Evolutionary conservation across 2,329 filamentous ascomycete species (phyloP).

Genomic region (Xylaria sp.): DNA sequence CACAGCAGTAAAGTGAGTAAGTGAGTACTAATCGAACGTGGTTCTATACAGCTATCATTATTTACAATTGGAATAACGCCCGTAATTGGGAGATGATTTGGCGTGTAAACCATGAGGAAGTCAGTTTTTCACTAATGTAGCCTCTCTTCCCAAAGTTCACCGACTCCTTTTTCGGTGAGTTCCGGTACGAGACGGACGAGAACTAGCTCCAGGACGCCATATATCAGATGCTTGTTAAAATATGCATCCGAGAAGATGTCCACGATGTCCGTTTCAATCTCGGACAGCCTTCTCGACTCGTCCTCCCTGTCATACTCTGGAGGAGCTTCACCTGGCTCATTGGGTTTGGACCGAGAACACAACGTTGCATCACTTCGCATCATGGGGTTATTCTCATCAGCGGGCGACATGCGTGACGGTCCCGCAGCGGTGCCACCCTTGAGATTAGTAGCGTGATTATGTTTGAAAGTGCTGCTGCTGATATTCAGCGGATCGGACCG

Average conservation of each 20-base stretch:
- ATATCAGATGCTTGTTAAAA: constrained; percentile 92
- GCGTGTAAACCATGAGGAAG: constrained; percentile 19
- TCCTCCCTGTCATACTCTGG: constrained; percentile 44
- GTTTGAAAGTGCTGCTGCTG: constrained; percentile 38
- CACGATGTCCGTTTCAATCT: constrained; percentile 72
- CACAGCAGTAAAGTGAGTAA: background rate
- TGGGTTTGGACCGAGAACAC: constrained; percentile 39
- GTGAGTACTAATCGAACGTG: background rate
- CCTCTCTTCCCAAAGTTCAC: constrained; percentile 78
- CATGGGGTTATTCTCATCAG: constrained; percentile 42
- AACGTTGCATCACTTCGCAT: constrained; percentile 45
- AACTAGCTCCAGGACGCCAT: constrained; percentile 81
- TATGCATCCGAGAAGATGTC: constrained; percentile 83
- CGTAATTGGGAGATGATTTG: background rate
- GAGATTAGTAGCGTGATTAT: constrained; percentile 34
- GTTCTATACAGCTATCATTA: background rate
- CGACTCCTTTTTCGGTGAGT: constrained; percentile 74
- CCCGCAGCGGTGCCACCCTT: constrained; percentile 41
- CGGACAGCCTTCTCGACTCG: constrained; percentile 62
- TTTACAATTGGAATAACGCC: background rate
- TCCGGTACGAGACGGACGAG: constrained; percentile 88
- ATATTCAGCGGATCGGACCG: constrained; percentile 46
- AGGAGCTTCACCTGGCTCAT: constrained; percentile 34
- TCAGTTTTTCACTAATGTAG: constrained; percentile 51
- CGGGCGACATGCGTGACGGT: constrained; percentile 42